These are phyloP conservation scores for Aspergillus sclerotioniger DNA, from an alignment of 495 filamentous ascomycete species.

Conservation along the genomic window DNA sequence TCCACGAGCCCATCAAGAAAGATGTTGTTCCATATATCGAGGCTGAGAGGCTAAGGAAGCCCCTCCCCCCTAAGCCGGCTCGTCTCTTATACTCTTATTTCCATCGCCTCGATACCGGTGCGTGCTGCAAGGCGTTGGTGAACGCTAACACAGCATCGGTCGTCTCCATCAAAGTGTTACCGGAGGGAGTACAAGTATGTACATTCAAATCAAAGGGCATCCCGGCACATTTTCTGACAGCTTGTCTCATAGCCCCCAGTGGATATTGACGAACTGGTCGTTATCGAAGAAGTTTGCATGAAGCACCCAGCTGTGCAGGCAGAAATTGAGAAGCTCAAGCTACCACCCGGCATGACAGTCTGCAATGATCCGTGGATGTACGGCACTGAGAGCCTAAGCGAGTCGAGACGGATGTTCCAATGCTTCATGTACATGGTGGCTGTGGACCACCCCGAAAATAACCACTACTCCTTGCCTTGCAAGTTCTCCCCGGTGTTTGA, in stretches of 20 bases:
- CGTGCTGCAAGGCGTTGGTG: slow-evolving; percentile 42
- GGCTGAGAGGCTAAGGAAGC: slow-evolving; percentile 35
- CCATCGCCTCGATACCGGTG: slow-evolving; percentile 40
- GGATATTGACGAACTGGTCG: slow-evolving; percentile 41
- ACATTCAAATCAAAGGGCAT: not conserved
- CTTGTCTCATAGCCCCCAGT: slow-evolving; percentile 31
- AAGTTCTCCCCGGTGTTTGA: slow-evolving; percentile 76
- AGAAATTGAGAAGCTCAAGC: slow-evolving; percentile 42
- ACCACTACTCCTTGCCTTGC: slow-evolving; percentile 79
- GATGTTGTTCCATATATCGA: slow-evolving; percentile 44
- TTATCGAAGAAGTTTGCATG: slow-evolving; percentile 41
- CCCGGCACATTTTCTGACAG: not conserved
- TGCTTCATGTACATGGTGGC: slow-evolving; percentile 46
- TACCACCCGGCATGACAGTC: slow-evolving; percentile 39
- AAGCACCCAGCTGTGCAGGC: slow-evolving; percentile 40
- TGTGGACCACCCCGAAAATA: slow-evolving; percentile 47
- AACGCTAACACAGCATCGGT: slow-evolving; percentile 42
- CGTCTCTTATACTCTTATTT: slow-evolving; percentile 42
- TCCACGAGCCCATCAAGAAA: slow-evolving; percentile 42
- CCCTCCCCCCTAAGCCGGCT: slow-evolving; percentile 34
- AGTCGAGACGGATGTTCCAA: slow-evolving; percentile 42
- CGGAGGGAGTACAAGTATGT: slow-evolving; percentile 40
- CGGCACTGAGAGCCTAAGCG: slow-evolving; percentile 36
- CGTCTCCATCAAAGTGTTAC: slow-evolving; percentile 39
- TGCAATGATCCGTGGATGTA: slow-evolving; percentile 51